Evolutionary conservation across 1,139 yeast genomes (phyloP).

Genomic region (Lodderomyces theae): DNA sequence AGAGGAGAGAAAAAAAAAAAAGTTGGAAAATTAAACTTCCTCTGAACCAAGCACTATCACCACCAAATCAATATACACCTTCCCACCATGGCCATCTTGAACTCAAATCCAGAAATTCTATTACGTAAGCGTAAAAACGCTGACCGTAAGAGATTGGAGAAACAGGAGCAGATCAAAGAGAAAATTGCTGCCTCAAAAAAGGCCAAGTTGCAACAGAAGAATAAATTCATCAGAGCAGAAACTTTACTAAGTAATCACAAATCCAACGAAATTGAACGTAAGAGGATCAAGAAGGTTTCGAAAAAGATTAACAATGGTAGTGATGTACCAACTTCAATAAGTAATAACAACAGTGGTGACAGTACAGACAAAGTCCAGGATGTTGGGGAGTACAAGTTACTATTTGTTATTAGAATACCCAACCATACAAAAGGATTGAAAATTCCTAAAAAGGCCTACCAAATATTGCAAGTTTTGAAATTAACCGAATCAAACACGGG

Average conservation of each 20-base stretch:
- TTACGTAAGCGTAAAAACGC: slow-evolving; percentile 75
- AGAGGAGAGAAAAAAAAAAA: background rate
- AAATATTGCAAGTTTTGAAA: slow-evolving; percentile 57
- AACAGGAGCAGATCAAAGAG: slow-evolving; percentile 49
- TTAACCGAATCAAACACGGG: slow-evolving; percentile 61
- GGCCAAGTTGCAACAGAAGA: slow-evolving; percentile 30
- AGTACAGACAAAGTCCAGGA: slow-evolving; percentile 16
- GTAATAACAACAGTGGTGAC: slow-evolving; percentile 17
- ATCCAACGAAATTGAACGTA: slow-evolving; percentile 63
- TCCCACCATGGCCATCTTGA: slow-evolving; percentile 48
- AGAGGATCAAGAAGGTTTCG: slow-evolving; percentile 61
- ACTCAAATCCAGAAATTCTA: slow-evolving; percentile 73
- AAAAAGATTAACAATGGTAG: slow-evolving; percentile 30
- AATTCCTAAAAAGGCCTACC: slow-evolving; percentile 64
- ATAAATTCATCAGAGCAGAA: slow-evolving; percentile 69
- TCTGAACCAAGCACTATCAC: slow-evolving; percentile 2
- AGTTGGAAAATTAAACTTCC: background rate
- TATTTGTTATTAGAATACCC: slow-evolving; percentile 68
- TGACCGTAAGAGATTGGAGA: slow-evolving; percentile 65
- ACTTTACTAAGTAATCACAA: slow-evolving; percentile 62
- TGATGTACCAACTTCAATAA: slow-evolving; percentile 12
- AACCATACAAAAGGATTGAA: slow-evolving; percentile 53
- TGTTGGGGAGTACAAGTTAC: slow-evolving; percentile 46
- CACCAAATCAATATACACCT: background rate
- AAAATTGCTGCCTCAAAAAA: slow-evolving; percentile 33